Conservation (phyloP, 1,284 basidiomycete species). For the Cutaneotrichosporon spelunceum region DNA sequence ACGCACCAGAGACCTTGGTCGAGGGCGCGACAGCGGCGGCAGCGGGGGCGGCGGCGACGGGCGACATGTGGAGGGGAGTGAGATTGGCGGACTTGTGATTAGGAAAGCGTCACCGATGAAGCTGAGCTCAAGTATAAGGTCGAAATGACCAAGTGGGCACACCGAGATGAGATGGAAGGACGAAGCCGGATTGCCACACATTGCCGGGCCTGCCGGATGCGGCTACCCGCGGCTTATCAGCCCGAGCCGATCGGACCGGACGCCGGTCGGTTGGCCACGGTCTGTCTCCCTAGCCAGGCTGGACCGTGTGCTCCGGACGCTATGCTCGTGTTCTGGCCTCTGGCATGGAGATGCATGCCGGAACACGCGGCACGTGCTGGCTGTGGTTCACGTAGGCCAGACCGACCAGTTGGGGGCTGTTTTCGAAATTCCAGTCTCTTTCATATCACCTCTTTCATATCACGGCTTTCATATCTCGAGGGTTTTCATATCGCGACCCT, state of each 20-base stretch:
- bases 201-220: background rate
- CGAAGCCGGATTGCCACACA: too few species aligned
- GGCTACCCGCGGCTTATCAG: background rate
- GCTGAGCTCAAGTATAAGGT: background rate
- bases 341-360: too few species aligned
- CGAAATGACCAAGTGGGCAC: background rate
- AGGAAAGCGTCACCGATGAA: background rate
- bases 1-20: conserved; percentile 1
- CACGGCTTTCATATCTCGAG: background rate
- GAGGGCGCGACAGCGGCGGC: background rate
- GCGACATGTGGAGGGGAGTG: background rate
- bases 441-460: conserved; percentile 1
- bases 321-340: too few species aligned
- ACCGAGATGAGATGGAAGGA: background rate
- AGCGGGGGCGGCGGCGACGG: background rate
- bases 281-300: background rate
- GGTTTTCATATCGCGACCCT: background rate
- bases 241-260: background rate
- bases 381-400: too few species aligned
- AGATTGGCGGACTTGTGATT: background rate
- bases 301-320: background rate
- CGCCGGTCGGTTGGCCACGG: background rate
- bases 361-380: too few species aligned
- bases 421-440: background rate
- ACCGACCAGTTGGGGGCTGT: background rate